Evolutionary conservation across 768 basidiomycete species (phyloP), one percentile per base, ranked within the genome.

Genomic region (Amanita polypyramis): DNA sequence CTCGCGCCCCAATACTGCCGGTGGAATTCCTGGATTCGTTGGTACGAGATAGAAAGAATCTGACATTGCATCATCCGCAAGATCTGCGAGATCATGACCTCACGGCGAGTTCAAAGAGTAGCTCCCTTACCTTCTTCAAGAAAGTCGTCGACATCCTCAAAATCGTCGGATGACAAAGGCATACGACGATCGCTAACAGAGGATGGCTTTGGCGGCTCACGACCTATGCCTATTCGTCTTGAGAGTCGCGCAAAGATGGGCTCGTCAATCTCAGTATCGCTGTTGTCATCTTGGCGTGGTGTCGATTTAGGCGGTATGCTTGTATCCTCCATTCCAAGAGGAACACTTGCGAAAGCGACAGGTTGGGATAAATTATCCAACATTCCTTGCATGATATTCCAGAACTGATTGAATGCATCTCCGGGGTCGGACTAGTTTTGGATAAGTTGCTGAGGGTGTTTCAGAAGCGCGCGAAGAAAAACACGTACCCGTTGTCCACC

Each of bases 371-470:
- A 71, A 56, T 88, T 84, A 56, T 91, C 86, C 39, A 91, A 63
- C 78, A 89, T 82, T 34, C 81, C 85, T 62, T 91, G 86, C 70
- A 90, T 83, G 42, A 85, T 85, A 55, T 76, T 80, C 89, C 89
- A 92, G 58, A 91, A 92, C 55, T 87, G 77, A 58, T 89, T 88
- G 68, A 92, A 92, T 4, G 86, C 81, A 57, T 92, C 89, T 3
- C 83, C 79, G 2, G 87, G 82, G 57, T 92, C 89, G 51, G 81
- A 81, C 84, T 85, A 52, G 35, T 39, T 21, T 32, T 36, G 21
- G 40, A 30, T 27, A 34, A 41, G 34, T 45, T 47, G 47, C 35
- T 35, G 38, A 36, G 50, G 36, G 46, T 27, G 25, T 27, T 27
- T 27, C 7, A 7, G 25, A 40, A 36, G 27, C 55, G 34, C 8